A percentile compares a stretch with the other conserved stretches of the same genome.
phyloP scores from a whole-genome alignment of 768 basidiomycete genomes.

The Agrocybe chaxingu region DNA sequence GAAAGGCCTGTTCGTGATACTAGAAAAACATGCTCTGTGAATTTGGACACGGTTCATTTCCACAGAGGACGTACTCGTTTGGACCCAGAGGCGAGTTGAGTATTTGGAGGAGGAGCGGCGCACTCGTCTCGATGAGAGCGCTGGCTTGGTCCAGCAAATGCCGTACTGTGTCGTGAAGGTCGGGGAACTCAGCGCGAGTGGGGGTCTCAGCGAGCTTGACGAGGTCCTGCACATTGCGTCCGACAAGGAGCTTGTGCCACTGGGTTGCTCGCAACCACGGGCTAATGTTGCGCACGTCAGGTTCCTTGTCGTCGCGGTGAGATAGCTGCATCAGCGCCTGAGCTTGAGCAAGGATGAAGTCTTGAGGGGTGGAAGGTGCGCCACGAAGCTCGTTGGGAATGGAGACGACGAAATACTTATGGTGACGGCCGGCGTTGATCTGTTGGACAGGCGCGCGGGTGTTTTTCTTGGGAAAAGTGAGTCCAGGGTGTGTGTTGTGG shows the following conservation, averaged over 20 bases:
- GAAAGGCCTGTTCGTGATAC: constrained; percentile 22
- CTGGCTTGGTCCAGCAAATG: constrained; percentile 1
- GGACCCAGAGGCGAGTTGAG: constrained; percentile 9
- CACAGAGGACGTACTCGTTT: constrained; percentile 10
- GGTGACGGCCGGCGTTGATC: too few relatives aligned
- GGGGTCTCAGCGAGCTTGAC: neutral
- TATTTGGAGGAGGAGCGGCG: constrained; percentile 11
- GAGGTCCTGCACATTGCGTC: neutral
- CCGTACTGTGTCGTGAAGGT: constrained; percentile 1
- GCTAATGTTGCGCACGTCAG: constrained; percentile 4
- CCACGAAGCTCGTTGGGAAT: too few relatives aligned
- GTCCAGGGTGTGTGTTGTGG: too few relatives aligned
- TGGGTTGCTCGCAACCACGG: constrained; percentile 7
- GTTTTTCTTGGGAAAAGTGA: too few relatives aligned
- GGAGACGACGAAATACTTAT: too few relatives aligned
- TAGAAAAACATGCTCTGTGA: neutral
- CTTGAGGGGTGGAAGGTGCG: too few relatives aligned
- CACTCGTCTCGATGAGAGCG: constrained; percentile 4
- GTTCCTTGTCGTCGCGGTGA: too few relatives aligned
- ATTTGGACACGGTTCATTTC: constrained; percentile 2
- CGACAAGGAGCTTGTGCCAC: constrained; percentile 6
- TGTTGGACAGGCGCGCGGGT: too few relatives aligned
- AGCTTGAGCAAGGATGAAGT: too few relatives aligned
- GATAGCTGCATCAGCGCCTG: too few relatives aligned
- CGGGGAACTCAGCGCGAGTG: neutral